These are phyloP conservation scores for Tulasnella sp. DNA, from an alignment of 768 basidiomycete genomes.

Conservation along the genomic window DNA sequence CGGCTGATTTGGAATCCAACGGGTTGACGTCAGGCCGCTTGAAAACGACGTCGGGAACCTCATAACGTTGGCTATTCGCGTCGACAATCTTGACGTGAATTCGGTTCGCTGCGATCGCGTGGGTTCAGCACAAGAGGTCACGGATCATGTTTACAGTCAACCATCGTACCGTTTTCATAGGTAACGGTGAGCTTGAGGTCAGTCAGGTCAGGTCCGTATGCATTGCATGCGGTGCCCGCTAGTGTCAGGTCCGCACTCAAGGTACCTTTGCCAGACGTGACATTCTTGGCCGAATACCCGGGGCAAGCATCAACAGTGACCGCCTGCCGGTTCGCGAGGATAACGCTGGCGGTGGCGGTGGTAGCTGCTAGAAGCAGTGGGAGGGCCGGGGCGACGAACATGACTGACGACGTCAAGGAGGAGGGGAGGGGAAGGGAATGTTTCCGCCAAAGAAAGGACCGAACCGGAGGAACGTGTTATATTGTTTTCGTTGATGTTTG, in stretches of 20 bases:
- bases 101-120: constrained; percentile 14
- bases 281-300: constrained; percentile 14
- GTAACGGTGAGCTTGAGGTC: constrained; percentile 16
- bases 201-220: constrained; percentile 16
- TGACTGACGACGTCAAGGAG: neutral
- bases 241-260: constrained; percentile 15
- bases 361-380: neutral
- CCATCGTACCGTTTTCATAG: constrained; percentile 15
- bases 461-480: too few relatives aligned
- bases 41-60: constrained; percentile 24
- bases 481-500: too few relatives aligned
- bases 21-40: constrained; percentile 11
- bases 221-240: constrained; percentile 17
- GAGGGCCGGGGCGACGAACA: neutral
- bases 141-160: neutral
- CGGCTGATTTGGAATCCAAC: constrained; percentile 6
- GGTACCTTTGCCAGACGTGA: neutral
- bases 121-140: neutral
- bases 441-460: too few relatives aligned
- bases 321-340: neutral
- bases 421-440: constrained; percentile 7
- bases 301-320: constrained; percentile 14
- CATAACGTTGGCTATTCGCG: constrained; percentile 25
- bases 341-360: neutral
- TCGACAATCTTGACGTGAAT: constrained; percentile 30